Percentiles rank a stretch among this genome's conserved stretches.
phyloP scores from a whole-genome alignment of 2,329 filamentous ascomycete species.

The Colletotrichum plurivorum region DNA sequence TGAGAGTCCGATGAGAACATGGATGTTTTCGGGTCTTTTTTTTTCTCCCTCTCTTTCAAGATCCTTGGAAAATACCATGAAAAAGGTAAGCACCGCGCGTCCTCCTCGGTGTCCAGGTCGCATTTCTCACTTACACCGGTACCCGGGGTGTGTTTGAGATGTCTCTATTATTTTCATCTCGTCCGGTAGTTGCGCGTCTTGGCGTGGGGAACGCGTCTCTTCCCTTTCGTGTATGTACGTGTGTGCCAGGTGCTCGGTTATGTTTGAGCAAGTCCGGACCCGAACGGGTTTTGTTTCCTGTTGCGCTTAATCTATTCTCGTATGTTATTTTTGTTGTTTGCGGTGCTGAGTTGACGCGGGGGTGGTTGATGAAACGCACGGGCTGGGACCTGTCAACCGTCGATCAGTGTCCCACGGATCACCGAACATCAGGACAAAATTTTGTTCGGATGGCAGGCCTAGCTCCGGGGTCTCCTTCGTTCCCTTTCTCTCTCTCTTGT shows the following conservation, averaged over 20 bases:
- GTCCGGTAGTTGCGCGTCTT: conserved; percentile 34
- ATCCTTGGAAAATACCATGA: not conserved
- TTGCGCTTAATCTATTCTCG: not conserved
- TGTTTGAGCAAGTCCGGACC: conserved; percentile 35
- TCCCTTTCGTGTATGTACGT: not conserved
- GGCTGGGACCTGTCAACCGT: conserved; percentile 27
- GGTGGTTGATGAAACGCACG: conserved; percentile 21
- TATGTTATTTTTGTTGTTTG: not conserved
- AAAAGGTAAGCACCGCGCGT: not conserved
- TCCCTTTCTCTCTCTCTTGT: not conserved
- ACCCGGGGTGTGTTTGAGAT: not conserved
- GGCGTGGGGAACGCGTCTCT: conserved; percentile 15
- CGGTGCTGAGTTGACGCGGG: conserved; percentile 8
- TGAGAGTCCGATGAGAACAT: not conserved
- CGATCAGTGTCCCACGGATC: conserved; percentile 35
- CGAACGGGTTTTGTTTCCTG: conserved; percentile 7
- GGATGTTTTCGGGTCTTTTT: not conserved
- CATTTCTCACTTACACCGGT: not conserved
- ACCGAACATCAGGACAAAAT: conserved; percentile 28
- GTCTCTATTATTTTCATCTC: not conserved
- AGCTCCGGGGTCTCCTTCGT: not conserved
- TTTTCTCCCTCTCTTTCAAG: not conserved
- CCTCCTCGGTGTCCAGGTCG: not conserved
- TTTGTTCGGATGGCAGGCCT: conserved; percentile 32
- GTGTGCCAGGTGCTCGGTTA: conserved; percentile 15